These are phyloP conservation scores for Prunus mira DNA, from an alignment of 306 rosid species.

Conservation along the genomic window DNA sequence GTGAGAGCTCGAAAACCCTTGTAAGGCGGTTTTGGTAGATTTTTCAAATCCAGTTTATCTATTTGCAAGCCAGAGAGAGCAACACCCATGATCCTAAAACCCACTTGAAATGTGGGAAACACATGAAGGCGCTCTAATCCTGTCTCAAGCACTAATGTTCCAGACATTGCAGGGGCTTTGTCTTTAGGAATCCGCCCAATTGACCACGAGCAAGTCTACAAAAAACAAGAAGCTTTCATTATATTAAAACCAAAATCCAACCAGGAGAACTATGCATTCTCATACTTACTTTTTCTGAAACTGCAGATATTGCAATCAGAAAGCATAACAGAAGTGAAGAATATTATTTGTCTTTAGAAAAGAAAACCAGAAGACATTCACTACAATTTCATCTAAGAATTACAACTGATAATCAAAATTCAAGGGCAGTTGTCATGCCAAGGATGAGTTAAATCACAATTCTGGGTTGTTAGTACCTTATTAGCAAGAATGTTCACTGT, in stretches of 20 bases:
- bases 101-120: conserved; percentile 80
- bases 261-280: neutral
- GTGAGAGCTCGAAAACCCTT: conserved; percentile 95
- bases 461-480: conserved; percentile 47
- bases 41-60: conserved; percentile 74
- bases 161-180: conserved; percentile 86
- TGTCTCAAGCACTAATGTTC: conserved; percentile 71
- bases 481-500: conserved; percentile 69
- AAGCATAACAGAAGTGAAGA: neutral
- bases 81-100: conserved; percentile 77
- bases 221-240: conserved; percentile 3
- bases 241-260: conserved; percentile 13
- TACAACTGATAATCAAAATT: neutral
- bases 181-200: conserved; percentile 89
- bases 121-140: conserved; percentile 82
- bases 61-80: conserved; percentile 89
- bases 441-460: neutral
- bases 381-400: neutral
- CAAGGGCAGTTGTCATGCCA: neutral
- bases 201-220: conserved; percentile 85
- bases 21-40: conserved; percentile 59
- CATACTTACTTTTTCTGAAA: neutral
- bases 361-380: neutral
- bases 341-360: neutral
- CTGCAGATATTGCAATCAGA: neutral